These are phyloP conservation scores for Anthostomella pinea DNA, from an alignment of 2,329 filamentous ascomycete genomes.

Conservation along the genomic window DNA sequence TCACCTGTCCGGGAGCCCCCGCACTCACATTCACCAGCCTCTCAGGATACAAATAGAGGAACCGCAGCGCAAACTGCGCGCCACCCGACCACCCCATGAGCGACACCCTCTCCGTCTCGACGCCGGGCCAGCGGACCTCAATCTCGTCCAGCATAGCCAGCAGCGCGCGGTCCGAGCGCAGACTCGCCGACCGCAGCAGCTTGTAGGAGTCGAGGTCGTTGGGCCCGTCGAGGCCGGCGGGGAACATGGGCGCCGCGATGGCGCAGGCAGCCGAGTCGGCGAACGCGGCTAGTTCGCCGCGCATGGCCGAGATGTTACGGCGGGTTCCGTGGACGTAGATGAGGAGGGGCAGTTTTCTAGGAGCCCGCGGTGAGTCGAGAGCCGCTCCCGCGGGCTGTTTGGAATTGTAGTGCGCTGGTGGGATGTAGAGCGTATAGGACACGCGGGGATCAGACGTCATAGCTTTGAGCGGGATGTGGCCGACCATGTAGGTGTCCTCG, in stretches of 20 bases:
- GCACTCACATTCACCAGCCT: slow-evolving; percentile 26
- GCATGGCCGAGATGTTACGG: slow-evolving; percentile 16
- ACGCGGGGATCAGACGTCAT: slow-evolving; percentile 25
- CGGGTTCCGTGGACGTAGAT: slow-evolving; percentile 31
- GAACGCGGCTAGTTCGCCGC: slow-evolving; percentile 20
- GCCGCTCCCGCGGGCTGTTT: too few species aligned
- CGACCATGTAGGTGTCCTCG: slow-evolving; percentile 23
- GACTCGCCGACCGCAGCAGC: slow-evolving; percentile 18
- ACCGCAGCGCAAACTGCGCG: slow-evolving; percentile 32
- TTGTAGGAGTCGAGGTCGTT: slow-evolving; percentile 32
- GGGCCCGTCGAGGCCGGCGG: slow-evolving; percentile 27
- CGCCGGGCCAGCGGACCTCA: slow-evolving; percentile 25
- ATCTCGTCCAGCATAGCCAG: slow-evolving; percentile 32
- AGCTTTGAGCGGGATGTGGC: slow-evolving; percentile 23
- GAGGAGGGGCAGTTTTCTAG: slow-evolving; percentile 26
- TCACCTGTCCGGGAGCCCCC: slow-evolving; percentile 31
- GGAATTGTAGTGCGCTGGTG: slow-evolving; percentile 22
- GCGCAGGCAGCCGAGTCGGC: slow-evolving; percentile 26
- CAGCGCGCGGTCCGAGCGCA: slow-evolving; percentile 28
- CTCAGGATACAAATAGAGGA: slow-evolving; percentile 33
- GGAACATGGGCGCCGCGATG: slow-evolving; percentile 30
- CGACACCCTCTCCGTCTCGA: slow-evolving; percentile 26
- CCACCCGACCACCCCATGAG: slow-evolving; percentile 32
- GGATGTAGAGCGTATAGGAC: slow-evolving; percentile 30
- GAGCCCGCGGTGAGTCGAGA: too few species aligned